These are phyloP conservation scores for Rhodotorula sp. DNA, from an alignment of 1,284 basidiomycete genomes.

Conservation along the genomic window DNA sequence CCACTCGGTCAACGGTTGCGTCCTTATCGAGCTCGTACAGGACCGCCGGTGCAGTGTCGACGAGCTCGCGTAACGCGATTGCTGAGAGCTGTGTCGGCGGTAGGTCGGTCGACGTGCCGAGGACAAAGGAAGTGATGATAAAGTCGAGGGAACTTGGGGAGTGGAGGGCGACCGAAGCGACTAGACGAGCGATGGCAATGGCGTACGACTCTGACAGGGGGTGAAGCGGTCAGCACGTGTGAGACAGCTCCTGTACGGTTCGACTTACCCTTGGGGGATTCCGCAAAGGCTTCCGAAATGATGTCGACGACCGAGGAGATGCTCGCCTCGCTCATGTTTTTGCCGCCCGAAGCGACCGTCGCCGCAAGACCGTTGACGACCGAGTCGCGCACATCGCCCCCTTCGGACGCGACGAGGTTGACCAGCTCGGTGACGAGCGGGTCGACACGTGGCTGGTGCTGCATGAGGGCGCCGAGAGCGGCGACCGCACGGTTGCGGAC, in stretches of 20 bases:
- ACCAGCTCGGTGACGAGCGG: slow-evolving; percentile 67
- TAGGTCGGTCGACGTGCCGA: slow-evolving; percentile 60
- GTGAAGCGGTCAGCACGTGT: slow-evolving; percentile 16
- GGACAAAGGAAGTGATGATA: slow-evolving; percentile 66
- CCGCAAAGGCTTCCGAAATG: slow-evolving; percentile 74
- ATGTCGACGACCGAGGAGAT: slow-evolving; percentile 71
- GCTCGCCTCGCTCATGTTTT: slow-evolving; percentile 74
- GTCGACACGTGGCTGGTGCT: slow-evolving; percentile 77
- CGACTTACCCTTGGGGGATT: slow-evolving; percentile 64
- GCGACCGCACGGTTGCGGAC: slow-evolving; percentile 80
- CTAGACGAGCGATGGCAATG: slow-evolving; percentile 65
- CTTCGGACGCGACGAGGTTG: slow-evolving; percentile 55
- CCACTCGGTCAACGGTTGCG: slow-evolving; percentile 68
- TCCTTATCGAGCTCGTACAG: slow-evolving; percentile 64
- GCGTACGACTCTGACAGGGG: slow-evolving; percentile 68
- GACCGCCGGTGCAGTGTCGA: slow-evolving; percentile 59
- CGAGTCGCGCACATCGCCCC: slow-evolving; percentile 72
- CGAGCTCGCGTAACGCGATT: slow-evolving; percentile 64
- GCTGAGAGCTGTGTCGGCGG: slow-evolving; percentile 64
- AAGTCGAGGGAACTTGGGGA: slow-evolving; percentile 66
- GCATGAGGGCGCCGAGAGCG: slow-evolving; percentile 90
- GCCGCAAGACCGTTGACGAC: slow-evolving; percentile 72
- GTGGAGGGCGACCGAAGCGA: slow-evolving; percentile 63
- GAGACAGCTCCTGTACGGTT: slow-evolving; percentile 2
- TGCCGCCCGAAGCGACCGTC: slow-evolving; percentile 69